Evolutionary conservation across 805 yeast species (phyloP).

Genomic region (Starmera dryadoides): DNA sequence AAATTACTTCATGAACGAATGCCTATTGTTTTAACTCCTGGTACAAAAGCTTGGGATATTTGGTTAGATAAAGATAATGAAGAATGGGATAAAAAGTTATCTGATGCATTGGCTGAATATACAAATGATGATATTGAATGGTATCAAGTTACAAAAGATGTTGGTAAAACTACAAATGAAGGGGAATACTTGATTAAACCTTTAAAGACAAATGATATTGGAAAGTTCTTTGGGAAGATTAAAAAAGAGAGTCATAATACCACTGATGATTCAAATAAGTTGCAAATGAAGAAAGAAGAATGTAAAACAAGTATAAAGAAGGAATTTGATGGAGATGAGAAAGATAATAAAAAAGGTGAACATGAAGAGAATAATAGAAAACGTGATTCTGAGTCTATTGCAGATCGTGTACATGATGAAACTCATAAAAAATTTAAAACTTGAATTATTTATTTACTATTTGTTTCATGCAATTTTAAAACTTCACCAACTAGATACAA

Average conservation of each 20-base stretch:
- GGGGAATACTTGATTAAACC: conserved; percentile 26
- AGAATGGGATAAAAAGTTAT: conserved; percentile 34
- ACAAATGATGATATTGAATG: conserved; percentile 34
- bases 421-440: background rate
- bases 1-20: conserved; percentile 70
- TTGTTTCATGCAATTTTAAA: conserved; percentile 25
- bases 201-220: conserved; percentile 7
- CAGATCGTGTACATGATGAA: background rate
- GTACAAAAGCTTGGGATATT: conserved; percentile 42
- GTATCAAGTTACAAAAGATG: conserved; percentile 51
- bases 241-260: no score
- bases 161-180: conserved; percentile 54
- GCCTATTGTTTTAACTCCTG: conserved; percentile 66
- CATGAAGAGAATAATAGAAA: conserved; percentile 1
- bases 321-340: conserved; percentile 3
- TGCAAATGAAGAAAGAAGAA: conserved; percentile 1
- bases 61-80: conserved; percentile 48
- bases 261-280: background rate
- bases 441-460: background rate
- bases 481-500: conserved; percentile 59
- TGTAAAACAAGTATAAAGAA: conserved; percentile 1
- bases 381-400: no score
- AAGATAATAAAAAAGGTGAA: conserved; percentile 1
- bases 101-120: conserved; percentile 31
- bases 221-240: conserved; percentile 7